Conservation (phyloP, 495 filamentous ascomycete genomes). For the Annulohypoxylon bovei region DNA sequence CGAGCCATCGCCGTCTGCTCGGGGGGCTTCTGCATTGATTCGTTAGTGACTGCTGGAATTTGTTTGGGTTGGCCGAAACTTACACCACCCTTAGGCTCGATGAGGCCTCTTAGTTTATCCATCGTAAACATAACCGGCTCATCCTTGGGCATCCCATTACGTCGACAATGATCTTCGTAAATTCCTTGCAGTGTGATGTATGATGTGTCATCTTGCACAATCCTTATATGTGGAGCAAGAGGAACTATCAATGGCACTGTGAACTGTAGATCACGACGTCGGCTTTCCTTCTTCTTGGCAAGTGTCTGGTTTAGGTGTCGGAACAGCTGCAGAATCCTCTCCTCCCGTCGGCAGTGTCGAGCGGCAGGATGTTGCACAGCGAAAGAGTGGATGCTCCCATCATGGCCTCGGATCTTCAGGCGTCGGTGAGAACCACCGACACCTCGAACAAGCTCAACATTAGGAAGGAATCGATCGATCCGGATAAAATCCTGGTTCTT, state of each 20-base stretch:
- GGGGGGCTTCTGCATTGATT: constrained; percentile 60
- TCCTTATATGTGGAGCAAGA: constrained; percentile 87
- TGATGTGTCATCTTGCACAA: constrained; percentile 93
- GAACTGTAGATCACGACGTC: constrained; percentile 93
- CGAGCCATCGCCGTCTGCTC: constrained; percentile 75
- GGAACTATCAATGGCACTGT: constrained; percentile 95
- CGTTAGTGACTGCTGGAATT: constrained; percentile 12
- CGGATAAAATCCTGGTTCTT: constrained; percentile 98
- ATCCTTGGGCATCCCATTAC: constrained; percentile 87
- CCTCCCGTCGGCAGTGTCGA: constrained; percentile 89
- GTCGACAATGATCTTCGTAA: constrained; percentile 94
- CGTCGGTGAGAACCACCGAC: constrained; percentile 90
- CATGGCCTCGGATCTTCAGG: constrained; percentile 96
- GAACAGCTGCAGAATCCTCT: constrained; percentile 96
- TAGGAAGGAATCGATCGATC: constrained; percentile 94
- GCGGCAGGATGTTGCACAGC: constrained; percentile 95
- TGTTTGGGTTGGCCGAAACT: constrained; percentile 35
- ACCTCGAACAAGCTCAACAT: constrained; percentile 88
- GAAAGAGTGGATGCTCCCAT: constrained; percentile 93
- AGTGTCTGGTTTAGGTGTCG: constrained; percentile 93
- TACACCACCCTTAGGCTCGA: constrained; percentile 73
- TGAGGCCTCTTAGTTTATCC: constrained; percentile 83
- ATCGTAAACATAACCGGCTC: constrained; percentile 94
- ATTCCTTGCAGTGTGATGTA: constrained; percentile 94
- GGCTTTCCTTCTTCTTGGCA: constrained; percentile 89